Conservation (phyloP, 1,284 basidiomycete genomes). For the Apiotrichum montevideense region DNA sequence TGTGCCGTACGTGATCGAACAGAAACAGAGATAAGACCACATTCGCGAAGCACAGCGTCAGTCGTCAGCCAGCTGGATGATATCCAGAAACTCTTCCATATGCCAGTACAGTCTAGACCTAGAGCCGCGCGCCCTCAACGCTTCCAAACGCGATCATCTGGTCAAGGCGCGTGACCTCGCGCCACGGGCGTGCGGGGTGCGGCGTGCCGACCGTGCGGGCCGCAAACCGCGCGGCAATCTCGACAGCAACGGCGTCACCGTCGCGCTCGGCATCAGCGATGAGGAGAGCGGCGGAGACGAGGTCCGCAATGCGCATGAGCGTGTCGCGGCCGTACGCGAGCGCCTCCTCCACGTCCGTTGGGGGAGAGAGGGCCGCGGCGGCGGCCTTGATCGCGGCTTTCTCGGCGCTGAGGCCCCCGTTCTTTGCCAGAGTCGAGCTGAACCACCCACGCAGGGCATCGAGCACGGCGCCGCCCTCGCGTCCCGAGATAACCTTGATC, state of each 20-base stretch:
- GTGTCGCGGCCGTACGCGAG: conserved; percentile 6
- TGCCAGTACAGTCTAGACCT: no score
- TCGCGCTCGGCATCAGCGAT: conserved; percentile 14
- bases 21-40: no score
- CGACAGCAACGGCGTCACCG: conserved; percentile 6
- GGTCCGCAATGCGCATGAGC: conserved; percentile 4
- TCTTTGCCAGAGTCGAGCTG: not conserved
- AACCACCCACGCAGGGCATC: conserved; percentile 8
- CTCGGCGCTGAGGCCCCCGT: not conserved
- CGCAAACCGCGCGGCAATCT: conserved; percentile 9
- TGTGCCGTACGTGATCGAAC: no score
- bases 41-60: no score
- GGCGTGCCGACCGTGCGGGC: not conserved
- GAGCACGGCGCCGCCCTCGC: not conserved
- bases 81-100: no score
- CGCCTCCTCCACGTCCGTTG: conserved; percentile 11
- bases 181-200: conserved; percentile 1
- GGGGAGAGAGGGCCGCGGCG: not conserved
- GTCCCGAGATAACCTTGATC: conserved; percentile 12
- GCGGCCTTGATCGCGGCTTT: not conserved
- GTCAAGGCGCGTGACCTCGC: conserved; percentile 3
- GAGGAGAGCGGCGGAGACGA: conserved; percentile 10
- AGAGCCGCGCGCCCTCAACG: no score
- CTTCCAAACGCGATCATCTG: conserved; percentile 10
- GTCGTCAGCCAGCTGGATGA: no score